Base-by-base conservation (phyloP, 2,329 filamentous ascomycete genomes). In the Sclerotinia trifoliorum region DNA sequence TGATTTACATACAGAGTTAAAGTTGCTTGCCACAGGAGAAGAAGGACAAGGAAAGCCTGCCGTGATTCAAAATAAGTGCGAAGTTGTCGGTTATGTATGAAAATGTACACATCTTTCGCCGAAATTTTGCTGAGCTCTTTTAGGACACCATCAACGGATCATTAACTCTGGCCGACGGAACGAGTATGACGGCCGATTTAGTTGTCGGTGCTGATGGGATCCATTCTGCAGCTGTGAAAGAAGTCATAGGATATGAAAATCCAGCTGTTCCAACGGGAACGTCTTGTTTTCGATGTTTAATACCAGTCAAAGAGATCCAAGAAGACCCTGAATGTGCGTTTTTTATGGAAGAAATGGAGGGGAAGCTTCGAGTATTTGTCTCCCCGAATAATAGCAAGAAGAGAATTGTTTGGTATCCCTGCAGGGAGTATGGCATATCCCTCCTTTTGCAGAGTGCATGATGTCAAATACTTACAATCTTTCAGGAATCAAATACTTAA, bases 161-260 rank as follows among this genome's bases (percentile, higher is more conserved):
- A 0, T 73, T 87, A 2, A 81, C 77, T 1, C 79, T 86, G 2
- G 80, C 80, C 1, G 78, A 81, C 46, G 85, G 84, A 0, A 76
- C 79, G 0, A 73, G 72, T 2, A 72, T 83, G 7, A 71, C 78
- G 1, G 83, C 81, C 5, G 85, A 88, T 69, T 68, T 87, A 0
- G 72, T 88, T 2, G 71, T 88, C 3, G 85, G 84, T 3, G 85
- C 85, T 0, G 85, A 88, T 70, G 85, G 85, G 0, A 82, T 86
- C 5, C 70, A 71, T 67, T 68, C 67, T 19, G 5, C 26, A 5
- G 66, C 60, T 8, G 58, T 57, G 8, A 44, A 52, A 51, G 35
- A 35, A 52, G 17, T 68, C 3, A 19, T 29, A 1, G 60, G 60
- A 17, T 48, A 56, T 51, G 29, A 65, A 17, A 68, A 52, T 11